Percentiles rank a stretch among this genome's conserved stretches.
Conservation (phyloP, 495 filamentous ascomycete species). For the Penicillium waksmanii region DNA sequence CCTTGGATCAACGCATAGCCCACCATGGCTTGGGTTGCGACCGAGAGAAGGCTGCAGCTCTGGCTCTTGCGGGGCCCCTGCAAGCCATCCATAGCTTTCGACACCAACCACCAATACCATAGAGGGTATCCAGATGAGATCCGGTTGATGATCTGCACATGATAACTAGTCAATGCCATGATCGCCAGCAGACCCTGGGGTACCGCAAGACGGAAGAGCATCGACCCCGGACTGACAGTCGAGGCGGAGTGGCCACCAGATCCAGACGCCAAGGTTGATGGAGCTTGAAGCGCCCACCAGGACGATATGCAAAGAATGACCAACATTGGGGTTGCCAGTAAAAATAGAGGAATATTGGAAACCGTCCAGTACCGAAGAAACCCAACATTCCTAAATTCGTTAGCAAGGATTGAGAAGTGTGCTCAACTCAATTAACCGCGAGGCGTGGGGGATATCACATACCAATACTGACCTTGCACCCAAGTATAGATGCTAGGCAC, state of each 20-base stretch:
- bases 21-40: constrained; percentile 67
- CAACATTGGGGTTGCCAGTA: constrained; percentile 80
- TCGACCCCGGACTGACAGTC: constrained; percentile 45
- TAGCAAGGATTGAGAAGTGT: neutral
- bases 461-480: constrained; percentile 92
- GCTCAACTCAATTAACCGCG: neutral
- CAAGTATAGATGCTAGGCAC: constrained; percentile 88
- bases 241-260: constrained; percentile 25
- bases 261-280: constrained; percentile 16
- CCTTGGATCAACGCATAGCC: constrained; percentile 82
- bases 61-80: constrained; percentile 20
- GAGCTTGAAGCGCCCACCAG: constrained; percentile 46
- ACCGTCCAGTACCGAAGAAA: constrained; percentile 90
- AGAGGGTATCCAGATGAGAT: constrained; percentile 87
- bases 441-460: constrained; percentile 30
- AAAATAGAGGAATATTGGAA: constrained; percentile 84
- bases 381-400: constrained; percentile 70
- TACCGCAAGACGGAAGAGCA: constrained; percentile 60
- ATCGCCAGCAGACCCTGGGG: constrained; percentile 73
- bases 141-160: constrained; percentile 91
- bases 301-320: constrained; percentile 66
- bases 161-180: constrained; percentile 76
- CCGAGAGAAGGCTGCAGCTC: constrained; percentile 22
- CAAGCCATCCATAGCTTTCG: constrained; percentile 31
- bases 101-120: constrained; percentile 83